Base-by-base conservation (phyloP, 768 basidiomycete species). In the Megacollybia marginata region DNA sequence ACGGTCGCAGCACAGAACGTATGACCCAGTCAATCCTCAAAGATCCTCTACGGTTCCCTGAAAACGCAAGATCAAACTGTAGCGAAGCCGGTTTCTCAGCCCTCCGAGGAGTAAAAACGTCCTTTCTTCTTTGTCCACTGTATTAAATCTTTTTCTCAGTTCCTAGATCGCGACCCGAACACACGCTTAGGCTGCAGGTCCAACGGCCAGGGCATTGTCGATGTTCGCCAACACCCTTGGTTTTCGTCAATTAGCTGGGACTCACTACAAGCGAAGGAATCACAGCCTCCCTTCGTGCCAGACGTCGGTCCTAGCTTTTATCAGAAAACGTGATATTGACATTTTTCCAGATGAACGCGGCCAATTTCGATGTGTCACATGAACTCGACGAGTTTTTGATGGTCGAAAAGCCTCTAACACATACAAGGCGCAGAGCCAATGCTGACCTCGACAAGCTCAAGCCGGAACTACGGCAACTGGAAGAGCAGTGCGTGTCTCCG, bases 341-440 rank as follows among this genome's bases (percentile, higher is more conserved):
- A 44, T 16, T 32, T 5, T 38, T 52, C 23, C 61, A 99, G 94
- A 82, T 87, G 66, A 93, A 94, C 64, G 86, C 86, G 67, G 90
- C 93, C n/a, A 98, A 99, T 65, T 99, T 98, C 65, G 95, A 99
- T 62, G 86, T 96, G 34, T 83, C 92, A 33, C 93, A 98, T 61
- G 96, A 98, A 70, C 79, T 99, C 9, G 94, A 99, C 63, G 96
- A 99, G 65, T 88, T 98, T 59, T 67, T 99, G 60, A 81, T 98
- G 78, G 94, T 94, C 47, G 95, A 98, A 69, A 97, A 97, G 64
- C 95, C 95, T n/a, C 70, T 98, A 49, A 96, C 92, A 49, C 92
- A 94, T 54, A 75, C 88, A 42, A 96, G 92, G 66, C 84, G 96
- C 33, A 98, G 95, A 62, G 83, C 80, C 32, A 88, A 92, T 55